These are phyloP conservation scores for Chaetomium sp. DNA, from an alignment of 2,329 filamentous ascomycete genomes.

Conservation along the genomic window DNA sequence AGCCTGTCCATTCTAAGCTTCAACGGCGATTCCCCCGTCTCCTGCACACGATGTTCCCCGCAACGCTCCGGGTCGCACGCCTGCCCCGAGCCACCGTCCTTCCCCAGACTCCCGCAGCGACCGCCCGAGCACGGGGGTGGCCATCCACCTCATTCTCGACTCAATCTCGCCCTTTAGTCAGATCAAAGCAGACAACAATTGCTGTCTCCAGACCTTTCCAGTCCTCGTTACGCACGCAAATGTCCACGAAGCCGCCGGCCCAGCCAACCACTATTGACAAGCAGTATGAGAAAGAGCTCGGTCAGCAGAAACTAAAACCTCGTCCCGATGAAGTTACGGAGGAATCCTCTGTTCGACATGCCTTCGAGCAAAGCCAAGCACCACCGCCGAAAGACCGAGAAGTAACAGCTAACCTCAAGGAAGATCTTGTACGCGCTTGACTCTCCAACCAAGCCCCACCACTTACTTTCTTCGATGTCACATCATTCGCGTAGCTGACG, in stretches of 20 bases:
- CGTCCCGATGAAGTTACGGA: slow-evolving; percentile 55
- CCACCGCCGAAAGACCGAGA: slow-evolving; percentile 16
- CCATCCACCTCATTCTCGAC: background rate
- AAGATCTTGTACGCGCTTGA: slow-evolving; percentile 48
- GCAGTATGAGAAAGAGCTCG: slow-evolving; percentile 50
- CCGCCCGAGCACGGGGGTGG: background rate
- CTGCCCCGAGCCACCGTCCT: slow-evolving; percentile 9
- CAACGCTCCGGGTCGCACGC: slow-evolving; percentile 19
- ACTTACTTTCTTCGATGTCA: background rate
- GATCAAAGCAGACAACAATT: background rate
- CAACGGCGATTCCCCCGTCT: too few relatives aligned
- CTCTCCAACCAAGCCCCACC: too few relatives aligned
- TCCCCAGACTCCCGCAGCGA: background rate
- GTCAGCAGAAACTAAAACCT: slow-evolving; percentile 49
- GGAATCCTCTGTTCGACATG: slow-evolving; percentile 48
- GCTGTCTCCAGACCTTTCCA: background rate
- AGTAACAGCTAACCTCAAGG: slow-evolving; percentile 33
- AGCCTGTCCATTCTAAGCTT: too few relatives aligned
- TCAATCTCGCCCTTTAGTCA: background rate
- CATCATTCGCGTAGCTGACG: background rate
- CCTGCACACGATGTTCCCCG: slow-evolving; percentile 4
- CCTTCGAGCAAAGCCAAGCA: slow-evolving; percentile 36
- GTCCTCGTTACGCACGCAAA: slow-evolving; percentile 10
- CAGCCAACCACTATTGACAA: slow-evolving; percentile 41
- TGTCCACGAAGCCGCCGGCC: slow-evolving; percentile 24